Conservation (phyloP, 192 early-diverging fungal genomes). For the Backusella liffmaniae region DNA sequence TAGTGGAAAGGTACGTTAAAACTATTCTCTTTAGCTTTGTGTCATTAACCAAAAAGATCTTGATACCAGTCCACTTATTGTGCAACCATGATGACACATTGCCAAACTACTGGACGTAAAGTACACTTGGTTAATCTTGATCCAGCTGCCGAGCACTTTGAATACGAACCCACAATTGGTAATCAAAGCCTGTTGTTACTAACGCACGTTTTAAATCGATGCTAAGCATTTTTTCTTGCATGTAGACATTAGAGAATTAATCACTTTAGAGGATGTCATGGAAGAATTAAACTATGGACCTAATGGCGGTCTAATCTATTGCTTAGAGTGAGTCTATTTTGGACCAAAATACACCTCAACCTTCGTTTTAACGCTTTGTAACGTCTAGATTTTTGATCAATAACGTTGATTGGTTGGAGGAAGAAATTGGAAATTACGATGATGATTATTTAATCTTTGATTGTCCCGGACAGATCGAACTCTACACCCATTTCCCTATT, state of each 20-base stretch:
- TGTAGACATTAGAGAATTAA: conserved; percentile 89
- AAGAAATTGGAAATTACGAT: conserved; percentile 85
- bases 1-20: conserved; percentile 70
- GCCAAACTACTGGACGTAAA: conserved; percentile 74
- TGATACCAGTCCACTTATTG: conserved; percentile 85
- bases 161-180: conserved; percentile 88
- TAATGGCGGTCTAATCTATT: conserved; percentile 96
- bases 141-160: conserved; percentile 95
- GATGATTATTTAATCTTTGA: conserved; percentile 98
- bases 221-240: not conserved
- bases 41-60: not conserved
- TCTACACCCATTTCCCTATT: conserved; percentile 97
- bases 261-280: conserved; percentile 98
- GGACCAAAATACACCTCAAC: not conserved
- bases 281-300: conserved; percentile 96
- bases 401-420: conserved; percentile 97
- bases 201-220: not conserved
- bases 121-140: conserved; percentile 97
- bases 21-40: not conserved
- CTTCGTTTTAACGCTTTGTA: not conserved
- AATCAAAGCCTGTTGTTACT: not conserved
- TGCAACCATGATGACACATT: conserved; percentile 92
- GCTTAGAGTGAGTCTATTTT: conserved; percentile 72
- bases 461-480: conserved; percentile 97
- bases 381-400: conserved; percentile 73